These are phyloP conservation scores for Nemania sp. DNA, from an alignment of 2,329 filamentous ascomycete species.

Conservation along the genomic window DNA sequence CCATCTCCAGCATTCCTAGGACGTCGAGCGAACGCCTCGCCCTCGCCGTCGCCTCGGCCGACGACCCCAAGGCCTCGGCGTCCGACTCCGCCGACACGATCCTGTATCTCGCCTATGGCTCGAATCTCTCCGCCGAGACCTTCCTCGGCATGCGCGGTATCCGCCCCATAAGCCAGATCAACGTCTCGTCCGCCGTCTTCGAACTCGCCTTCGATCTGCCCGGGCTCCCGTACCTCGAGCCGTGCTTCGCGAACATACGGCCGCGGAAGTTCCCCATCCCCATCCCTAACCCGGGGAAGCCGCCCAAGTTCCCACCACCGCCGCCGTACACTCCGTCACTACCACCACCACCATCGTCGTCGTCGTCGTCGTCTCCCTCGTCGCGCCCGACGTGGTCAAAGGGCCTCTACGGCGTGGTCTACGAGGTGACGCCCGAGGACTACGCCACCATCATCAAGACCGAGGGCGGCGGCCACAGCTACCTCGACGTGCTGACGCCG, in stretches of 20 bases:
- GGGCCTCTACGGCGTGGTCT: slow-evolving; percentile 89
- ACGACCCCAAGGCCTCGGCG: slow-evolving; percentile 25
- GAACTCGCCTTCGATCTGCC: slow-evolving; percentile 83
- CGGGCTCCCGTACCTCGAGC: slow-evolving; percentile 83
- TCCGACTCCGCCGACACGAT: slow-evolving; percentile 52
- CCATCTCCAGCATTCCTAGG: slow-evolving; percentile 42
- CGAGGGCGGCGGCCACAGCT: slow-evolving; percentile 85
- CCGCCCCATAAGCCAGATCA: slow-evolving; percentile 76
- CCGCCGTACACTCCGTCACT: slow-evolving; percentile 11
- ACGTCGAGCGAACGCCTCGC: slow-evolving; percentile 48
- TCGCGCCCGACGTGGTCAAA: slow-evolving; percentile 66
- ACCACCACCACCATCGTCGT: slow-evolving; percentile 27
- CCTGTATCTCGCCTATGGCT: slow-evolving; percentile 88
- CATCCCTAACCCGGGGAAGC: slow-evolving; percentile 18
- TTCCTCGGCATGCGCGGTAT: slow-evolving; percentile 81
- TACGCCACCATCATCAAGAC: slow-evolving; percentile 87
- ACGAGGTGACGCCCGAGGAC: slow-evolving; percentile 85
- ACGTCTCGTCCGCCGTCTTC: slow-evolving; percentile 79
- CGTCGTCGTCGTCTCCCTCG: slow-evolving; percentile 15
- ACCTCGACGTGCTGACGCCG: slow-evolving; percentile 79
- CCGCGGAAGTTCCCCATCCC: slow-evolving; percentile 55
- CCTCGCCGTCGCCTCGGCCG: slow-evolving; percentile 38
- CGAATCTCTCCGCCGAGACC: slow-evolving; percentile 80
- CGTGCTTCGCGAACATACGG: slow-evolving; percentile 86
- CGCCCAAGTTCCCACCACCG: slow-evolving; percentile 34